Evolutionary conservation across 2,329 filamentous ascomycete species (phyloP).

Genomic region (Sporothrix brasiliensis): DNA sequence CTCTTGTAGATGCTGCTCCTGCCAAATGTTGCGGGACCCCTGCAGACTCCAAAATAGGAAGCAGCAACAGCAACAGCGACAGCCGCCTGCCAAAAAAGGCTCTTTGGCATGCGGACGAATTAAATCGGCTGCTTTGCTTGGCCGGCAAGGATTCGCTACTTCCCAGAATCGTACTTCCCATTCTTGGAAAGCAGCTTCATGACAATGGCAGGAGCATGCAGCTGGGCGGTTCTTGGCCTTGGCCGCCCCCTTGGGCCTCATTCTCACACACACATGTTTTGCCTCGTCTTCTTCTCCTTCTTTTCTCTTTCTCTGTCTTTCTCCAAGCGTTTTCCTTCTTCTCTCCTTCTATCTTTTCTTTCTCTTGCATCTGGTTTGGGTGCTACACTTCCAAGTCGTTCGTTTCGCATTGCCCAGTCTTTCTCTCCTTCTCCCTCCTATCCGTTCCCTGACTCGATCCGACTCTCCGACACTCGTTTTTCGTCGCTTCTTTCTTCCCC

Average conservation of each 20-base stretch:
- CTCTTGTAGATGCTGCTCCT: not conserved
- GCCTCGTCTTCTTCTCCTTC: conserved; percentile 29
- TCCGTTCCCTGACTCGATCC: not conserved
- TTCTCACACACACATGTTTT: conserved; percentile 25
- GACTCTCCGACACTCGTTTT: conserved; percentile 13
- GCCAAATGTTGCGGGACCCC: not conserved
- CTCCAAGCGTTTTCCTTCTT: not conserved
- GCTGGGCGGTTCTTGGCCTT: not conserved
- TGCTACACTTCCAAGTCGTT: conserved; percentile 5
- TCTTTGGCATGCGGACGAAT: conserved; percentile 17
- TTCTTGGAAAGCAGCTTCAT: conserved; percentile 7
- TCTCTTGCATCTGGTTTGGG: conserved; percentile 25
- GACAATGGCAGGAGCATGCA: conserved; percentile 8
- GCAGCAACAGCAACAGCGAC: not conserved
- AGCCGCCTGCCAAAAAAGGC: conserved; percentile 23
- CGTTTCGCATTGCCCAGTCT: conserved; percentile 11
- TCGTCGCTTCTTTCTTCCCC: not conserved
- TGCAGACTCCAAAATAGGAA: conserved; percentile 1
- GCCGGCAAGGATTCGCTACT: conserved; percentile 6
- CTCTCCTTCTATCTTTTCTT: conserved; percentile 30
- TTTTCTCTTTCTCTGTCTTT: conserved; percentile 28
- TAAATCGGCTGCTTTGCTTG: conserved; percentile 26
- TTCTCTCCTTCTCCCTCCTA: not conserved
- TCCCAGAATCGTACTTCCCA: conserved; percentile 14
- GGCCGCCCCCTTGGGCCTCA: conserved; percentile 25